Evolutionary conservation across 2,329 filamentous ascomycete genomes (phyloP), one percentile per base, ranked within the genome.

Genomic region (Fusarium anthophilum): DNA sequence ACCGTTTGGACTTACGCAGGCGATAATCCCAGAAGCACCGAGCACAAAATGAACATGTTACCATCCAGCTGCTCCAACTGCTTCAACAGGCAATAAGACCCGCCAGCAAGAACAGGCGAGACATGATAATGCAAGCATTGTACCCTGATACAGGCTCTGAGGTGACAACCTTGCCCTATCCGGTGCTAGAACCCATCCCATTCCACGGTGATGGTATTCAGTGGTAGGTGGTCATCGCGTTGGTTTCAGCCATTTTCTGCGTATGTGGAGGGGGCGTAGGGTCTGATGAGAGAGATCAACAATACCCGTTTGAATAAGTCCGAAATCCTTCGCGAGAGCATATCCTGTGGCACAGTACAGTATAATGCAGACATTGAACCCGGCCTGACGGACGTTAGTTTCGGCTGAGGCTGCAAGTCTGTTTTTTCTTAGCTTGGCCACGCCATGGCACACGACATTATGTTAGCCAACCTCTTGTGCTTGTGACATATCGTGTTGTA

Each of bases 161-260:
- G 9, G 15, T 37, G 44, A 37, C 47, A 39, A 20, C 35, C 58
- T 75, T 76, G 64, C 63, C 55, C 74, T 73, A 69, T 76, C 69
- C 63, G 66, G 74, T 73, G 18, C 74, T 64, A 66, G 63, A 63
- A 37, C 53, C 50, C 63, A 69, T 65, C 66, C 62, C 72, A 75
- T 76, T 73, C 74, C 74, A 76, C 35, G 48, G 72, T 35, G 63
- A 75, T 72, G 72, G 74, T 75, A 74, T 63, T 70, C 50, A 66
- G 43, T 58, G 63, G 58, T 58, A 24, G 32, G 44, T 72, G 64
- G 69, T 41, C 62, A 44, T 64, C 63, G 64, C 59, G 58, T 76
- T 74, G 59, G 72, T 63, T 67, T 70, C 57, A 67, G 61, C 69
- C 69, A 45, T 30, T 39, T 70, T 44, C 30, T 44, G 43, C 28